Percentiles rank a stretch among this genome's conserved stretches.
Evolutionary conservation across 2,329 filamentous ascomycete genomes (phyloP).

Genomic region (Thelonectria discophora): DNA sequence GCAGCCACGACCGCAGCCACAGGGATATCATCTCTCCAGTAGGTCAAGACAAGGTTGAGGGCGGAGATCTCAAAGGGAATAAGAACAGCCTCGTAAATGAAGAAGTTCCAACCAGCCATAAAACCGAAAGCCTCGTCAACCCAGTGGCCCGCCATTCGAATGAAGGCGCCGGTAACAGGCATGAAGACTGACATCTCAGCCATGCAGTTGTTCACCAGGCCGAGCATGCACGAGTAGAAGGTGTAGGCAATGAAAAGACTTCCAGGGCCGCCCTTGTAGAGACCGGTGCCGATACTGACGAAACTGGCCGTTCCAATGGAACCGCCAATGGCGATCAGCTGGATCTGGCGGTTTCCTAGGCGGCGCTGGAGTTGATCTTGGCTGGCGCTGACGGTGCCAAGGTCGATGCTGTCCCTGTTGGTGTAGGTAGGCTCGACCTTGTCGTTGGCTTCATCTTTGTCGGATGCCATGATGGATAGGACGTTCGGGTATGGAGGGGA

Average conservation of each 20-base stretch:
- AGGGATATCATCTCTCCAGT: conserved; percentile 29
- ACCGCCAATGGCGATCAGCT: conserved; percentile 30
- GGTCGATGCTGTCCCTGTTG: conserved; percentile 16
- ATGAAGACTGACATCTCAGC: conserved; percentile 29
- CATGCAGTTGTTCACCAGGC: conserved; percentile 25
- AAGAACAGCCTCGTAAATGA: conserved; percentile 26
- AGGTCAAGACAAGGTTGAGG: conserved; percentile 25
- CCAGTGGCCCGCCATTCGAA: conserved; percentile 29
- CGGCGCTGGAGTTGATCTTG: conserved; percentile 22
- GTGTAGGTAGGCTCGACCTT: conserved; percentile 20
- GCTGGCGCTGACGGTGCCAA: conserved; percentile 12
- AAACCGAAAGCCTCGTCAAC: conserved; percentile 30
- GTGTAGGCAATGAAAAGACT: conserved; percentile 27
- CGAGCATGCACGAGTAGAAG: conserved; percentile 26
- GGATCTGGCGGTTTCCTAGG: conserved; percentile 28
- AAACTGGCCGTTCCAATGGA: conserved; percentile 30
- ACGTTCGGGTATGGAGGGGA: not conserved
- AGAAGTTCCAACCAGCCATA: conserved; percentile 31
- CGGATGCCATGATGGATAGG: conserved; percentile 12
- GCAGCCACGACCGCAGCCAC: conserved; percentile 26
- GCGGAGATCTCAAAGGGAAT: conserved; percentile 30
- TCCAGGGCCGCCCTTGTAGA: conserved; percentile 25
- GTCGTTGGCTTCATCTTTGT: conserved; percentile 20
- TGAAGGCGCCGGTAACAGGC: conserved; percentile 28
- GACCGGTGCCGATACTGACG: conserved; percentile 28